Percentiles rank a stretch among this genome's conserved stretches.
These are phyloP conservation scores for Penicillium psychrosexuale DNA, from an alignment of 2,329 filamentous ascomycete genomes.

Conservation along the genomic window DNA sequence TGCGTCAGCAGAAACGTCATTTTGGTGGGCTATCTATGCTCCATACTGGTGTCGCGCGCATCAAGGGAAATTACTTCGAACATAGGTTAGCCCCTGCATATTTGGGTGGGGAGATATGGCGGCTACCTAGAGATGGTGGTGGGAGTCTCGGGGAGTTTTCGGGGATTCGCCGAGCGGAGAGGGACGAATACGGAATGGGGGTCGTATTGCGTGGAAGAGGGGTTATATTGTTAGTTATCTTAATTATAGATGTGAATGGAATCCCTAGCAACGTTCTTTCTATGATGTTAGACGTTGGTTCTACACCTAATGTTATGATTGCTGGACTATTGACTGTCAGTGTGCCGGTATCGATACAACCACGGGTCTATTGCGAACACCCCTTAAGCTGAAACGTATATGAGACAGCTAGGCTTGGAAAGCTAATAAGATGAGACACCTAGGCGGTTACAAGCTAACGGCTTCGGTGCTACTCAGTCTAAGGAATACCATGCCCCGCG, in stretches of 20 bases:
- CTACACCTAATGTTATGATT: not conserved
- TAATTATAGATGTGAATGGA: too few relatives aligned
- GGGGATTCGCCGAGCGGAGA: not conserved
- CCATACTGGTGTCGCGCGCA: not conserved
- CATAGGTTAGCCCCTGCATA: conserved; percentile 21
- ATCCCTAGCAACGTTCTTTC: not conserved
- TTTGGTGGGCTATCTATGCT: conserved; percentile 1
- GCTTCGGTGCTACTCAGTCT: not conserved
- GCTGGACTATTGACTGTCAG: not conserved
- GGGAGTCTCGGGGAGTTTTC: not conserved
- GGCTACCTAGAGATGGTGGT: not conserved
- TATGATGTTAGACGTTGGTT: not conserved
- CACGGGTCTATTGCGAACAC: not conserved
- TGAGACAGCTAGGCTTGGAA: too few relatives aligned
- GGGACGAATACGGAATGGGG: not conserved
- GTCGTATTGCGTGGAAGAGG: not conserved
- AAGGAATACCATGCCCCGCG: not conserved
- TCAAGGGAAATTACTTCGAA: conserved; percentile 6
- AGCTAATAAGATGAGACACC: too few relatives aligned
- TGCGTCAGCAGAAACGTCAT: conserved; percentile 27
- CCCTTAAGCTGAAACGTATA: not conserved
- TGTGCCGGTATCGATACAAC: not conserved
- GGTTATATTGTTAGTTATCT: not conserved
- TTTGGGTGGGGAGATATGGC: conserved; percentile 5
- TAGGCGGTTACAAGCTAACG: not conserved